Evolutionary conservation across 805 yeast species (phyloP).

Genomic region (Lipomyces yamanashiensis): DNA sequence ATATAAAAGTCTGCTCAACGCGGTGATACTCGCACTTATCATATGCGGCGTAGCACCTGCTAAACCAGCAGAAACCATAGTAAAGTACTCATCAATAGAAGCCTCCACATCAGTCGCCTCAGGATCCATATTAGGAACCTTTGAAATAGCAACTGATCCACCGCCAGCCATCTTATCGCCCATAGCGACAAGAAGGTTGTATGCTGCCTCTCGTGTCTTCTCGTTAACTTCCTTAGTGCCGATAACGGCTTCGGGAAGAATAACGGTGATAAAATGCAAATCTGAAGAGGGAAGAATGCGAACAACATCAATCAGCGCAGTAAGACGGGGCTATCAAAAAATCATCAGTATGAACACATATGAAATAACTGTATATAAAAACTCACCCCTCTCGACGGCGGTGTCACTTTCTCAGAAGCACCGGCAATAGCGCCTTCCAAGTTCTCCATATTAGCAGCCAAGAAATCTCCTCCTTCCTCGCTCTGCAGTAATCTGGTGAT

Average conservation of each 20-base stretch:
- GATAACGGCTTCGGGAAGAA: constrained; percentile 84
- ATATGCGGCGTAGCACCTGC: constrained; percentile 93
- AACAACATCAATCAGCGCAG: constrained; percentile 65
- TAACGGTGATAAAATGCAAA: constrained; percentile 76
- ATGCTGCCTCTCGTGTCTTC: constrained; percentile 83
- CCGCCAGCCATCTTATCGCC: constrained; percentile 72
- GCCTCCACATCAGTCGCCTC: constrained; percentile 69
- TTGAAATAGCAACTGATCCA: constrained; percentile 66
- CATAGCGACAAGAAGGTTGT: constrained; percentile 74
- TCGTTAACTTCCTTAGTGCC: constrained; percentile 93
- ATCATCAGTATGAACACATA: constrained; percentile 38
- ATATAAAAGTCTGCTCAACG: constrained; percentile 81
- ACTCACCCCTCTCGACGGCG: constrained; percentile 64
- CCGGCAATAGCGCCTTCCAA: constrained; percentile 50
- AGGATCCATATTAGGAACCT: constrained; percentile 67
- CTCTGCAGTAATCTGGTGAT: constrained; percentile 71
- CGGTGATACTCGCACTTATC: constrained; percentile 95
- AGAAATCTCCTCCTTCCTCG: constrained; percentile 62
- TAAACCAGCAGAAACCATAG: constrained; percentile 94
- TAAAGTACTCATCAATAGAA: constrained; percentile 78
- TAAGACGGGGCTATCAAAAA: constrained; percentile 72
- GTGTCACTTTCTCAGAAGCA: constrained; percentile 51
- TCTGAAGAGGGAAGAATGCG: constrained; percentile 66
- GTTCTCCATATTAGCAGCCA: constrained; percentile 57
- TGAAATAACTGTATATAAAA: background rate